These are phyloP conservation scores for Thamnidium elegans DNA, from an alignment of 192 early-diverging fungal genomes.

Conservation along the genomic window DNA sequence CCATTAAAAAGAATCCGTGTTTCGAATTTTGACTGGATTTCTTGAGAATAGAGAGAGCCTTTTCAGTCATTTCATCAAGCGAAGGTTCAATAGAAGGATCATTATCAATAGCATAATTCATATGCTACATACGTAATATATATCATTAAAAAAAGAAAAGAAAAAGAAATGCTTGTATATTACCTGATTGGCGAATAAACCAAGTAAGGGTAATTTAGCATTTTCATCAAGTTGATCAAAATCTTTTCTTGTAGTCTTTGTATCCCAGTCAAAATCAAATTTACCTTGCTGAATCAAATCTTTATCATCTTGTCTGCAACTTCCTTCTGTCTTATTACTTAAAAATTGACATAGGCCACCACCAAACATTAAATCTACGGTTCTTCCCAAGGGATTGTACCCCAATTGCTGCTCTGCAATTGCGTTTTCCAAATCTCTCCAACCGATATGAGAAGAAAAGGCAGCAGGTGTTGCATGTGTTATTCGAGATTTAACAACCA, in stretches of 20 bases:
- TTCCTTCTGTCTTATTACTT: constrained; percentile 52
- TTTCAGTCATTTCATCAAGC: constrained; percentile 78
- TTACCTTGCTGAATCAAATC: constrained; percentile 62
- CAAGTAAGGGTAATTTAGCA: background rate
- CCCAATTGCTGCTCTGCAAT: constrained; percentile 93
- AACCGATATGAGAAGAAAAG: constrained; percentile 77
- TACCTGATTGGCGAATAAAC: constrained; percentile 9
- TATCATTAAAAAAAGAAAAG: background rate
- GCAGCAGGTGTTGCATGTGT: constrained; percentile 89
- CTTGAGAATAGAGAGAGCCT: constrained; percentile 71
- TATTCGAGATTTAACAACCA: constrained; percentile 93
- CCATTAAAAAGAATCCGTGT: constrained; percentile 92
- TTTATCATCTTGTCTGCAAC: constrained; percentile 76
- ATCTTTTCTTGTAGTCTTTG: background rate
- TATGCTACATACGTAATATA: constrained; percentile 54
- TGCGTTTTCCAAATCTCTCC: constrained; percentile 75
- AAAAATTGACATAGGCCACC: constrained; percentile 90
- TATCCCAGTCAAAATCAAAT: constrained; percentile 57
- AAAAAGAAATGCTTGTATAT: background rate
- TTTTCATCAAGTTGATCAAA: constrained; percentile 1
- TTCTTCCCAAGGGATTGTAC: constrained; percentile 79
- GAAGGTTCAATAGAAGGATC: constrained; percentile 65
- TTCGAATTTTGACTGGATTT: constrained; percentile 46
- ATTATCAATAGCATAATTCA: constrained; percentile 91
- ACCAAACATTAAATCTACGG: constrained; percentile 87